Conservation (phyloP, 495 filamentous ascomycete species). For the Hypoxylon crocopeplum region DNA sequence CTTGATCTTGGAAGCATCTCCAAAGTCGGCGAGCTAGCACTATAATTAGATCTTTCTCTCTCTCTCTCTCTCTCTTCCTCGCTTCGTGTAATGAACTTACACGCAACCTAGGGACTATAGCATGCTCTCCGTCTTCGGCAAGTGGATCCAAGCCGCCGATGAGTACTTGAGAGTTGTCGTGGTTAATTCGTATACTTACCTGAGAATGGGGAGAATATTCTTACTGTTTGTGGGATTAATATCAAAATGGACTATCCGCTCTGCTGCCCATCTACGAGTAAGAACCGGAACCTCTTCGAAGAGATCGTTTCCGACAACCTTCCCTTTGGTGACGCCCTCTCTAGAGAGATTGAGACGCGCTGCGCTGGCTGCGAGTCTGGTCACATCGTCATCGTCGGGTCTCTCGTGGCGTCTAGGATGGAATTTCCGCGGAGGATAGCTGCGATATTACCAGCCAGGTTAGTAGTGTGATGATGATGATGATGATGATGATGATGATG, state of each 20-base stretch:
- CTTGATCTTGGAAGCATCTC: constrained; percentile 8
- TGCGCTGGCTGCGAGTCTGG: background rate
- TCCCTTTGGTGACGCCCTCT: background rate
- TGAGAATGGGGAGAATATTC: background rate
- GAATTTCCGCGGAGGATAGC: constrained; percentile 26
- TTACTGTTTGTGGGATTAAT: constrained; percentile 29
- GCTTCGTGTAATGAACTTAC: constrained; percentile 1
- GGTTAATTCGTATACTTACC: background rate
- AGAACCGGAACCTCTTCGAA: constrained; percentile 17
- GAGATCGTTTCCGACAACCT: constrained; percentile 9
- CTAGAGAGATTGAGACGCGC: background rate
- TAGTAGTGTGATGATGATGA: background rate
- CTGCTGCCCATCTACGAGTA: constrained; percentile 18
- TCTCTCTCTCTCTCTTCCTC: too few species aligned
- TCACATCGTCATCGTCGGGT: background rate
- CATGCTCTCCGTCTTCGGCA: constrained; percentile 13
- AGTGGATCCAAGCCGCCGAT: constrained; percentile 10
- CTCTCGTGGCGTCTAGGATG: constrained; percentile 15
- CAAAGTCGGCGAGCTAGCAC: constrained; percentile 25
- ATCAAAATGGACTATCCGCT: constrained; percentile 31
- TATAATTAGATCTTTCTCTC: background rate
- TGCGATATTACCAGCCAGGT: background rate
- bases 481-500: background rate
- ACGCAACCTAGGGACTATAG: constrained; percentile 24
- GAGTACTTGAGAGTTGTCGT: constrained; percentile 14